phyloP scores from a whole-genome alignment of 2,329 filamentous ascomycete genomes.

The Trichoderma sp. region DNA sequence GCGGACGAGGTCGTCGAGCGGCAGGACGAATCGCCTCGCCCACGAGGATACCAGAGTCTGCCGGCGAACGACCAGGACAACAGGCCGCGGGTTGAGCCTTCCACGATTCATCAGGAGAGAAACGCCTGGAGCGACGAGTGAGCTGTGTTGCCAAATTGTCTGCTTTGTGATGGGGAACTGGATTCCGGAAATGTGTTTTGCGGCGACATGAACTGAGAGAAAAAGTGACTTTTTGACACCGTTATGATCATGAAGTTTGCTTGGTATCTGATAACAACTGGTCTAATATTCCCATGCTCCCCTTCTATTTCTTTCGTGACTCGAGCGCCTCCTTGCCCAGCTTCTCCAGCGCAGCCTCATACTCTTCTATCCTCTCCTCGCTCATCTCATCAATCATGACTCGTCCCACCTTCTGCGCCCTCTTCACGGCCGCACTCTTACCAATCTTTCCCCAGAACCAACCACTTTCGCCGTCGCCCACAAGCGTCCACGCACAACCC shows the following conservation, averaged over 20 bases:
- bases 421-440: constrained; percentile 53
- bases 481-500: constrained; percentile 84
- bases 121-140: constrained; percentile 36
- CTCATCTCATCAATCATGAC: constrained; percentile 51
- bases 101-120: constrained; percentile 31
- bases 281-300: background rate
- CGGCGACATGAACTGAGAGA: no score
- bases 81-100: constrained; percentile 37
- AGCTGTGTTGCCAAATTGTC: background rate
- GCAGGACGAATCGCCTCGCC: constrained; percentile 27
- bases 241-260: background rate
- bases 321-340: constrained; percentile 62
- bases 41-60: constrained; percentile 32
- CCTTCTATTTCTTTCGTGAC: constrained; percentile 34
- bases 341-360: constrained; percentile 61
- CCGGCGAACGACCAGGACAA: constrained; percentile 25
- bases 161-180: background rate
- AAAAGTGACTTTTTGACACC: background rate
- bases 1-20: constrained; percentile 34
- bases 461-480: constrained; percentile 77
- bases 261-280: background rate
- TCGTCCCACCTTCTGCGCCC: constrained; percentile 51
- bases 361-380: constrained; percentile 51
- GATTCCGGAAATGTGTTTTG: background rate
- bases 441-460: constrained; percentile 93